phyloP scores from a whole-genome alignment of 352 stramenopile species.

The Pythium folliculosum region DNA sequence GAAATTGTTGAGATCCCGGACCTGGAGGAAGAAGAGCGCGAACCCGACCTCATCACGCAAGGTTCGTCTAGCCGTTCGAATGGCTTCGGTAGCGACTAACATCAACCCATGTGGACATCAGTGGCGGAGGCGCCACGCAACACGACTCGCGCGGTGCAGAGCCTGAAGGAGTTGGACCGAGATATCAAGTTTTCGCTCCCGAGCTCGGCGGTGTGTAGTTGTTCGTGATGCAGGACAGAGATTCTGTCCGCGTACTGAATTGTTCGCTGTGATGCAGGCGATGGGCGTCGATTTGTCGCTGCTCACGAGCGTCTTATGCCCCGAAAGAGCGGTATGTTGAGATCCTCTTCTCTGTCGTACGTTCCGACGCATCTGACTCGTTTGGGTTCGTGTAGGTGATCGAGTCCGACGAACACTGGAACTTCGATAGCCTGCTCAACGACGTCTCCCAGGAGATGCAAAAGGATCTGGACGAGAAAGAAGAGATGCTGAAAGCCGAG shows the following conservation, averaged over 20 bases:
- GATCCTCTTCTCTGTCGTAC: too few species aligned
- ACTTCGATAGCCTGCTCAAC: conserved; percentile 76
- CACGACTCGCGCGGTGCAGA: conserved; percentile 63
- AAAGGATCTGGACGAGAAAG: conserved; percentile 76
- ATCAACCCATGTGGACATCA: conserved; percentile 23
- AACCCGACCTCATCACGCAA: conserved; percentile 73
- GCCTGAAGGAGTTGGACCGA: conserved; percentile 74
- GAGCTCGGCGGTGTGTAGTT: conserved; percentile 40
- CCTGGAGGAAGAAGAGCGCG: conserved; percentile 79
- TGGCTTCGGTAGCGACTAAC: too few species aligned
- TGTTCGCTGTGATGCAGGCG: conserved; percentile 31
- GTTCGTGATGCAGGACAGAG: background rate
- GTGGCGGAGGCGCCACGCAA: conserved; percentile 82
- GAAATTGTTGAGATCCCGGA: conserved; percentile 83
- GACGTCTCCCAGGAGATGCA: conserved; percentile 82
- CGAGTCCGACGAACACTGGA: conserved; percentile 71
- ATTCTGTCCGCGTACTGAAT: background rate
- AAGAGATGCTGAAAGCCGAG: conserved; percentile 57
- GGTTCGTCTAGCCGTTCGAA: too few species aligned
- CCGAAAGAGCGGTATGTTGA: conserved; percentile 74
- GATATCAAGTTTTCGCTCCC: conserved; percentile 81
- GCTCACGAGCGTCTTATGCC: conserved; percentile 64
- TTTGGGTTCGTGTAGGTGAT: conserved; percentile 36
- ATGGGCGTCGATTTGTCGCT: conserved; percentile 69
- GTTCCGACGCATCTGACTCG: background rate